Base-by-base conservation (phyloP, 805 yeast genomes). In the Komagataella pseudopastoris region DNA sequence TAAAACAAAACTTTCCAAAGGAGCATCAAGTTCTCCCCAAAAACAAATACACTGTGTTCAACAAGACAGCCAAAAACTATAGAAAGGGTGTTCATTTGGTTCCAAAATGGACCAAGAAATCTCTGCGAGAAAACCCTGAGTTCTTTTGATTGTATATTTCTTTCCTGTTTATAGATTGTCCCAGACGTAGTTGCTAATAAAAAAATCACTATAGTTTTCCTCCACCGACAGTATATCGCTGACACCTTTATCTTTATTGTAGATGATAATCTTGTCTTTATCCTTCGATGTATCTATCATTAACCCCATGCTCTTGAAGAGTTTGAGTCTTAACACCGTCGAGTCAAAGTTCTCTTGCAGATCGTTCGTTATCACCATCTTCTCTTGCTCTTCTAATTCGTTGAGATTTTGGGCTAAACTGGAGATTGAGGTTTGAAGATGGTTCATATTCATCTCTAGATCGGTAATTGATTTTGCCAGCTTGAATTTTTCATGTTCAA, bases 41-140 rank as follows among this genome's bases (percentile, higher is more conserved):
- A 56, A 95, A 93, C 69, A 91, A 91, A 67, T 93, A 93, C 69
- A 82, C 95, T 48, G 83, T 88, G 1, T 91, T 86, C 70, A 81
- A 80, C 68, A 84, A 78, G 66, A 80, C 80, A 59, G 76, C 82
- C 12, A 80, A 75, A 60, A 83, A 82, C 18, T 93, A 91, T 69
- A 80, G 98, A 71, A 91, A 89, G 70, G 82, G 90, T 56, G 80
- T 87, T 23, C 98, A 91, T 62, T 71, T 81, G 65, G 85, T 84
- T 46, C 96, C 96, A 18, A 87, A 89, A 63, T 89, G 96, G 95
- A 89, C 97, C 51, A 88, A 83, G 70, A 64, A 80, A 55, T 79
- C 95, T 6, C 76, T 83, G 66, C 81, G 96, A 71, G 80, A 77
- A 53, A 85, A 86, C 61, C 96, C 96, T 47, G 75, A 75, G 54